phyloP scores from a whole-genome alignment of 805 yeast species.

The Komagataella phaffii region DNA sequence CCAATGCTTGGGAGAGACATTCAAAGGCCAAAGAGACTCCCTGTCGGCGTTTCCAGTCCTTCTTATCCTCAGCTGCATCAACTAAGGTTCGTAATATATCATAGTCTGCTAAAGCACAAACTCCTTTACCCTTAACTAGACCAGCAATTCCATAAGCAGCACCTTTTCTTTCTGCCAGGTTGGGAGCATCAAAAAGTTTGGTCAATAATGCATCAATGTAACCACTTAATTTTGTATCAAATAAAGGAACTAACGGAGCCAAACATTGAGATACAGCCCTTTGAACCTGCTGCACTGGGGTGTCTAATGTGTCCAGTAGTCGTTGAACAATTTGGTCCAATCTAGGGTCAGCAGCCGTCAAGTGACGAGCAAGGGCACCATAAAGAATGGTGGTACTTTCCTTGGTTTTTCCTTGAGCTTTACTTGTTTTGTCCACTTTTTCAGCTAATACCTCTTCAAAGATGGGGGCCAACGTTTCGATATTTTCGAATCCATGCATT shows the following conservation, averaged over 20 bases:
- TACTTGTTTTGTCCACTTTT: slow-evolving; percentile 26
- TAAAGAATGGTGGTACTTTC: slow-evolving; percentile 79
- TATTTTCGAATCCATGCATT: slow-evolving; percentile 45
- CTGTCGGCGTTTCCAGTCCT: slow-evolving; percentile 60
- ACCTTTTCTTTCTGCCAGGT: slow-evolving; percentile 59
- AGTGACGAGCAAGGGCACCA: slow-evolving; percentile 84
- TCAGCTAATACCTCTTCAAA: slow-evolving; percentile 58
- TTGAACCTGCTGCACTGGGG: slow-evolving; percentile 87
- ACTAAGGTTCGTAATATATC: slow-evolving; percentile 56
- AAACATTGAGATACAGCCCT: slow-evolving; percentile 77
- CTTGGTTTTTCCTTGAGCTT: slow-evolving; percentile 45
- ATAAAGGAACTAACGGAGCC: slow-evolving; percentile 60
- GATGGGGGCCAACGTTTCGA: slow-evolving; percentile 70
- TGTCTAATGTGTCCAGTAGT: slow-evolving; percentile 60
- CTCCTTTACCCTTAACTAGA: slow-evolving; percentile 80
- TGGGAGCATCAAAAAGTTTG: slow-evolving; percentile 39
- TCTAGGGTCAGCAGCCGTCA: slow-evolving; percentile 53
- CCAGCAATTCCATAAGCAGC: slow-evolving; percentile 97
- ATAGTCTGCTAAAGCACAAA: slow-evolving; percentile 57
- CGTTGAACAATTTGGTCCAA: slow-evolving; percentile 52
- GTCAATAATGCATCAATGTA: slow-evolving; percentile 48
- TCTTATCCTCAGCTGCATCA: slow-evolving; percentile 83
- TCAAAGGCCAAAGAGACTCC: slow-evolving; percentile 83
- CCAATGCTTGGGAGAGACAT: slow-evolving; percentile 66
- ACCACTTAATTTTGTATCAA: slow-evolving; percentile 28